Evolutionary conservation across 768 basidiomycete genomes (phyloP).

Genomic region (Chiua virens): DNA sequence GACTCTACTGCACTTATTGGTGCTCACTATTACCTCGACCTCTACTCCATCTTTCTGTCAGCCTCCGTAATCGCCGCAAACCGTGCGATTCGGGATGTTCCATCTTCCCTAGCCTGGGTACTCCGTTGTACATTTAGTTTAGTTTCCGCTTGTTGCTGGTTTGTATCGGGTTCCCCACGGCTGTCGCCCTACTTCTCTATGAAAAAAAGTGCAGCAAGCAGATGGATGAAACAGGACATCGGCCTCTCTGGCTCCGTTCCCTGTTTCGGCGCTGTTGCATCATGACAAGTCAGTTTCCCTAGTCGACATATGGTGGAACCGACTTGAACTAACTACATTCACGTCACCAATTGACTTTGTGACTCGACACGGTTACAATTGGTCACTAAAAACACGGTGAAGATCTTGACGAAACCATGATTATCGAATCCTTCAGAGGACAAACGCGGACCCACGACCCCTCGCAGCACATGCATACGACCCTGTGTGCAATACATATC

Average conservation of each 20-base stretch:
- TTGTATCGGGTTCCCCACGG: too few relatives aligned
- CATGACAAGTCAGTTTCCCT: slow-evolving; percentile 5
- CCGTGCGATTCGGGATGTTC: slow-evolving; percentile 15
- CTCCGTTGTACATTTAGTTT: slow-evolving; percentile 16
- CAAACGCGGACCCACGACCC: too few relatives aligned
- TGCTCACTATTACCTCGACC: slow-evolving; percentile 28
- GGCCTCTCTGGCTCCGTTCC: not conserved
- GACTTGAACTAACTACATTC: not conserved
- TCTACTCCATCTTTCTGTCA: slow-evolving; percentile 22
- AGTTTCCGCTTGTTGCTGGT: slow-evolving; percentile 19
- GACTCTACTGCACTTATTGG: slow-evolving; percentile 26
- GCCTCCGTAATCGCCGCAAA: slow-evolving; percentile 26
- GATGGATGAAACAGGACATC: slow-evolving; percentile 20
- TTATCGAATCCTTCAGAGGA: too few relatives aligned
- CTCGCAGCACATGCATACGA: too few relatives aligned
- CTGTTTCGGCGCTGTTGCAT: not conserved
- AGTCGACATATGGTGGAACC: slow-evolving; percentile 14
- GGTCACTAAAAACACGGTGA: too few relatives aligned
- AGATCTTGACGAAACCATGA: too few relatives aligned
- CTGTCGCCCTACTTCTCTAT: slow-evolving; percentile 12
- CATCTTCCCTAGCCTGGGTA: slow-evolving; percentile 20
- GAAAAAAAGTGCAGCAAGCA: slow-evolving; percentile 15
- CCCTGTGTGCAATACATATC: too few relatives aligned
- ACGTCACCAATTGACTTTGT: not conserved
- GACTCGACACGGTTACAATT: not conserved